A percentile compares a stretch with the other conserved stretches of the same genome.
These are phyloP conservation scores for Apiospora rasikravindrae DNA, from an alignment of 2,329 filamentous ascomycete species.

Conservation along the genomic window DNA sequence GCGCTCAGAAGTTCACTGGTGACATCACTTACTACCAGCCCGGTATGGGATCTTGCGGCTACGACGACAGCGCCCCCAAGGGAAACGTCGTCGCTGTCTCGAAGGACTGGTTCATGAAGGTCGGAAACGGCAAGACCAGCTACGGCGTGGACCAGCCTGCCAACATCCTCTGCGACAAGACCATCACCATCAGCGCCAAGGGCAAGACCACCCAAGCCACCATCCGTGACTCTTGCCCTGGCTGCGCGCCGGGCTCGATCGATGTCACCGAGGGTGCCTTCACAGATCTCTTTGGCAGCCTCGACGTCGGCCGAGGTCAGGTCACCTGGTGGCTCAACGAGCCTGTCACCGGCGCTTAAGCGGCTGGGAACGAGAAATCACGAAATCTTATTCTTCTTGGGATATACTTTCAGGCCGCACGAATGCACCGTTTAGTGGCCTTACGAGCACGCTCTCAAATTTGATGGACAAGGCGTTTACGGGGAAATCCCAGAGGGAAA, in stretches of 20 bases:
- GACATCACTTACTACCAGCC: constrained; percentile 78
- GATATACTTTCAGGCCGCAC: background rate
- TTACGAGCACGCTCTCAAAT: background rate
- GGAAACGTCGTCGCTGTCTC: constrained; percentile 72
- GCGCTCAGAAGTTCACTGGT: constrained; percentile 49
- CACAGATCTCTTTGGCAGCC: constrained; percentile 53
- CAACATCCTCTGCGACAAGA: constrained; percentile 74
- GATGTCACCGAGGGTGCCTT: constrained; percentile 67
- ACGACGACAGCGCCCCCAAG: constrained; percentile 63
- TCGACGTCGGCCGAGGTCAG: constrained; percentile 42
- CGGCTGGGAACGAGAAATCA: background rate
- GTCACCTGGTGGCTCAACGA: constrained; percentile 40
- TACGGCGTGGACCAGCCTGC: constrained; percentile 39
- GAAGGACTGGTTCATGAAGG: constrained; percentile 52
- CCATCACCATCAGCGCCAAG: constrained; percentile 62
- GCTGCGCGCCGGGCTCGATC: constrained; percentile 62
- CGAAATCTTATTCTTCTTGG: background rate
- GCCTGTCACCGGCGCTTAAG: background rate
- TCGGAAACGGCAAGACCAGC: constrained; percentile 66
- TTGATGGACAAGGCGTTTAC: background rate
- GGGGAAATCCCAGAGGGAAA: background rate
- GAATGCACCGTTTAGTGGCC: background rate
- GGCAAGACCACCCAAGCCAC: constrained; percentile 64
- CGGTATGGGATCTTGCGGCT: constrained; percentile 72
- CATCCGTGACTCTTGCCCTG: constrained; percentile 78